Evolutionary conservation across 257 asterid species (phyloP).

Genomic region (Solanum paucissectum): DNA sequence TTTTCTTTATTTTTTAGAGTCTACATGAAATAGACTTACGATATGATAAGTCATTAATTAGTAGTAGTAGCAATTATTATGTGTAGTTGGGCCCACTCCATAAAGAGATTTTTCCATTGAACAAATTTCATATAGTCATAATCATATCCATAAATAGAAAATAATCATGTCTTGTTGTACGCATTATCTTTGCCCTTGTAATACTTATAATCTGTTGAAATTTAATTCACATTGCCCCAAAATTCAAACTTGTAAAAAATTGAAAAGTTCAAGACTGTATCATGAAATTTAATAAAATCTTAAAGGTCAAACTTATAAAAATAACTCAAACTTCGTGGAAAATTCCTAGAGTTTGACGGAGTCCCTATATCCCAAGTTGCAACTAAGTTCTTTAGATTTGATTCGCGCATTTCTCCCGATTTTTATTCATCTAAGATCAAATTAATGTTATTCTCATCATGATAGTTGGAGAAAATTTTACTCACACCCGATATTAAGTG

Average conservation of each 20-base stretch:
- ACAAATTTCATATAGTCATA: not conserved
- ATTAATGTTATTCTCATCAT: not conserved
- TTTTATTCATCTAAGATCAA: not conserved
- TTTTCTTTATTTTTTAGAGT: not conserved
- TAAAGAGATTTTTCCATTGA: not conserved
- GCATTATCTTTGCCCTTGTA: not conserved
- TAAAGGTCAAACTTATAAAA: not conserved
- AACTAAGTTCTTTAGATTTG: not conserved
- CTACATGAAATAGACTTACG: not conserved
- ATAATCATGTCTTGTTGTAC: not conserved
- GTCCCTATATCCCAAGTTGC: not conserved
- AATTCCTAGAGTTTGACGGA: not conserved
- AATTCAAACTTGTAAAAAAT: not conserved
- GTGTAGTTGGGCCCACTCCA: not conserved
- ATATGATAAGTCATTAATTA: not conserved
- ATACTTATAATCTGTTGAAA: not conserved
- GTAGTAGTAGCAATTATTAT: not conserved
- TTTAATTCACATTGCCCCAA: not conserved
- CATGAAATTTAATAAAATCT: not conserved
- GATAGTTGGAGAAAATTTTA: not conserved
- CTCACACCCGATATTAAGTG: not conserved
- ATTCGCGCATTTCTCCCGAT: not conserved
- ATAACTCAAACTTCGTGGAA: not conserved
- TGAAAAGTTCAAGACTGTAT: not conserved
- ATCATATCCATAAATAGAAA: not conserved